phyloP scores from a whole-genome alignment of 2,329 filamentous ascomycete genomes.

The Hypoxylon sp. region DNA sequence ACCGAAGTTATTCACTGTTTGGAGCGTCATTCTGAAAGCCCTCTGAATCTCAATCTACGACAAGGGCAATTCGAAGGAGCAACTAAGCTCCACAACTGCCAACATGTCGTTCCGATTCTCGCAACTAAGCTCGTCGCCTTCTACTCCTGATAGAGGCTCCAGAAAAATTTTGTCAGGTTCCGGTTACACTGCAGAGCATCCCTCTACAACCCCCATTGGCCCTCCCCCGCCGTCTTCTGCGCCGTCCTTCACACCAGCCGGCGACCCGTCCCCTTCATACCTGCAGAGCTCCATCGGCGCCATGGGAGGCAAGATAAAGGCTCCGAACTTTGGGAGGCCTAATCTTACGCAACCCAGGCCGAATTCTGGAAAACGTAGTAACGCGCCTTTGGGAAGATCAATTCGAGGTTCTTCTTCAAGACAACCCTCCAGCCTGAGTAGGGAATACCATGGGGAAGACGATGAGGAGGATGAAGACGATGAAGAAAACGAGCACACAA shows the following conservation, averaged over 20 bases:
- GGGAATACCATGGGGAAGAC: conserved; percentile 57
- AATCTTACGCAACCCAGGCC: conserved; percentile 51
- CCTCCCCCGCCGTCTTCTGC: conserved; percentile 66
- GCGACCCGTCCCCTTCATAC: conserved; percentile 69
- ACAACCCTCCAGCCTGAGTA: conserved; percentile 68
- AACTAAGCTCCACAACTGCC: conserved; percentile 31
- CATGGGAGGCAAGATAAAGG: conserved; percentile 58
- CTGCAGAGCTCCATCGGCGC: conserved; percentile 69
- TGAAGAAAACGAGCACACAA: conserved; percentile 55
- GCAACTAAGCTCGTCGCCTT: conserved; percentile 63
- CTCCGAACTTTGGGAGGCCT: conserved; percentile 59
- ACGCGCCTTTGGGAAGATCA: conserved; percentile 65
- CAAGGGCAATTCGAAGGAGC: conserved; percentile 33
- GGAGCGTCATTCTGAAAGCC: conserved; percentile 16
- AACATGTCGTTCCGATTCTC: conserved; percentile 58
- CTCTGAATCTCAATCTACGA: conserved; percentile 12
- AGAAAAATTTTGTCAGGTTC: conserved; percentile 56
- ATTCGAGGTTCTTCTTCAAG: conserved; percentile 59
- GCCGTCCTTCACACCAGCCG: conserved; percentile 69
- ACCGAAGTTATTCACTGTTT: conserved; percentile 16
- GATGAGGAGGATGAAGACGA: conserved; percentile 58
- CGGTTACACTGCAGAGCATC: conserved; percentile 59
- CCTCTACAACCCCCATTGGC: conserved; percentile 69
- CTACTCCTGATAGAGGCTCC: conserved; percentile 64
- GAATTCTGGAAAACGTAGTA: conserved; percentile 57